Evolutionary conservation across 805 yeast genomes (phyloP).

Genomic region (Candida mattraensis): DNA sequence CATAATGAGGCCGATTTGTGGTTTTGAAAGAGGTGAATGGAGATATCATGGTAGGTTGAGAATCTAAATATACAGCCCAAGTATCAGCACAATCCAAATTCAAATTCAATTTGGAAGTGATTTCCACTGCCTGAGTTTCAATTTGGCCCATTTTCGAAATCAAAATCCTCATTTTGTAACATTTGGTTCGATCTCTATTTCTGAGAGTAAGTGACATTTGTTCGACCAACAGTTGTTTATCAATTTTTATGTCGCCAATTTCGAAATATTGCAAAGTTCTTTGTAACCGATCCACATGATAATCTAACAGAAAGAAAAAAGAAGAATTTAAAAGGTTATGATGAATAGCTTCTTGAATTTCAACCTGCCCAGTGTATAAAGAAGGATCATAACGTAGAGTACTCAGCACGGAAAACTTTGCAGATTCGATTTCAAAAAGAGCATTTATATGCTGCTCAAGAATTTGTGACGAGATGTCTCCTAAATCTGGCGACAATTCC

Average conservation of each 20-base stretch:
- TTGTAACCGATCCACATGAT: constrained; percentile 62
- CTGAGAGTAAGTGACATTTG: constrained; percentile 40
- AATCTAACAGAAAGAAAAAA: constrained; percentile 59
- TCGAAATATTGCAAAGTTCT: constrained; percentile 55
- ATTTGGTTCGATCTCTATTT: constrained; percentile 28
- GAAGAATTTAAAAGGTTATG: constrained; percentile 27
- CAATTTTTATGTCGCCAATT: constrained; percentile 37
- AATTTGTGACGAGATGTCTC: constrained; percentile 7
- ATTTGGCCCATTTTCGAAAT: constrained; percentile 29
- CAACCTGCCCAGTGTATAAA: constrained; percentile 33
- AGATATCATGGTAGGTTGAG: constrained; percentile 50
- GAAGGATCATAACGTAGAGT: constrained; percentile 77
- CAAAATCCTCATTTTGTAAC: constrained; percentile 51
- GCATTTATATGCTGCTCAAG: constrained; percentile 11
- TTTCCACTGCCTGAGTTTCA: constrained; percentile 36
- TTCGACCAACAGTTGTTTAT: constrained; percentile 41
- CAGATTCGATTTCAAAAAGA: constrained; percentile 16
- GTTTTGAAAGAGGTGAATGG: constrained; percentile 90
- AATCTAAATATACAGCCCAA: constrained; percentile 68
- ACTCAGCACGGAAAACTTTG: constrained; percentile 56
- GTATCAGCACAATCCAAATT: constrained; percentile 13
- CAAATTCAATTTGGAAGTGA: constrained; percentile 7
- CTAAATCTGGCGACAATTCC: constrained; percentile 5
- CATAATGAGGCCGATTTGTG: constrained; percentile 65
- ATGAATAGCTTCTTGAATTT: constrained; percentile 26